Base-by-base conservation (phyloP, 306 rosid genomes). In the Lupinus albus region DNA sequence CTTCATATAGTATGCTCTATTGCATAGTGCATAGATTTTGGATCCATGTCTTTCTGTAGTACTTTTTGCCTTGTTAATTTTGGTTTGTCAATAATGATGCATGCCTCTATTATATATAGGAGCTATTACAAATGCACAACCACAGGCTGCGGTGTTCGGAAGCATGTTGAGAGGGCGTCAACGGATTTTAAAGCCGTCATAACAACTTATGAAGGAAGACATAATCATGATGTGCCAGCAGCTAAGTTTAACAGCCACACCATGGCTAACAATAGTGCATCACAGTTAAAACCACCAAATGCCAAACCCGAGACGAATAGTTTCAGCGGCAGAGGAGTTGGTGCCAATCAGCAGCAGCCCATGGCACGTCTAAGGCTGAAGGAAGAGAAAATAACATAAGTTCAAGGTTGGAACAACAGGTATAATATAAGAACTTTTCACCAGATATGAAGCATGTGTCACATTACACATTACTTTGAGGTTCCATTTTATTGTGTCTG, bases 51-150 rank as follows among this genome's bases (percentile, higher is more conserved):
- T 33, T 16, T 25, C 39, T 11, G 49, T 18, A 30, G 20, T 64
- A 25, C 17, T 16, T 7, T 7, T 30, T 60, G 17, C n/a, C 54
- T 16, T 39, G 44, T 76, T 36, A 11, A n/a, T 49, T 12, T 47
- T 68, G 61, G 7, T 30, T 53, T 50, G 51, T 65, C 14, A 16
- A 33, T 61, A 16, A 53, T 84, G 55, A 76, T 15, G 62, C 41
- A 25, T 64, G 64, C 42, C 39, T 17, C 33, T 61, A 21, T 61
- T 46, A 46, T 54, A 35, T 46, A 25, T 79, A 88, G 95, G 88
- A 88, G 95, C 84, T 86, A 88, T 61, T 88, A 88, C 65, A 88
- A 86, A 74, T 86, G 95, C 83, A 86, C 95, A 9, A 82, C 85
- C 28, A 48, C 48, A 4, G 88, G 80, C 13, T 88, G 95, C 76